Percentiles rank a stretch among this genome's conserved stretches.
Evolutionary conservation across 192 early-diverging fungal species (phyloP).

Genomic region (Coemansia sp.): DNA sequence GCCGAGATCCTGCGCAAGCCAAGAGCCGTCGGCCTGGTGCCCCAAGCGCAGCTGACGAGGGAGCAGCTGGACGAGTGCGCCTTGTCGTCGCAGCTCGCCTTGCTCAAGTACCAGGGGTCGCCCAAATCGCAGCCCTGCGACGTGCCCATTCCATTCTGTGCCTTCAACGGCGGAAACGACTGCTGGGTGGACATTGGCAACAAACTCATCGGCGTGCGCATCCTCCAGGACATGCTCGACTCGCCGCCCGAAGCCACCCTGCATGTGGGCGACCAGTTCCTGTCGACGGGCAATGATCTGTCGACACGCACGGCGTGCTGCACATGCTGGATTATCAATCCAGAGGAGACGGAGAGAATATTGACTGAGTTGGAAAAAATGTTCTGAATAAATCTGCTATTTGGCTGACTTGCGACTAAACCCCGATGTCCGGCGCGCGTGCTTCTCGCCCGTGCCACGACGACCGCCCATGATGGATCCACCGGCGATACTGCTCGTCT

Average conservation of each 20-base stretch:
- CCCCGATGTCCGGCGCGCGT: slow-evolving; percentile 39
- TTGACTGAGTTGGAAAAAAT: slow-evolving; percentile 61
- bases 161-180: slow-evolving; percentile 89
- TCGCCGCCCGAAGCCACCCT: slow-evolving; percentile 62
- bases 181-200: slow-evolving; percentile 94
- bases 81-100: slow-evolving; percentile 66
- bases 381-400: not conserved
- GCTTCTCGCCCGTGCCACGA: slow-evolving; percentile 13
- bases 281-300: slow-evolving; percentile 89
- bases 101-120: slow-evolving; percentile 57
- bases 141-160: slow-evolving; percentile 80
- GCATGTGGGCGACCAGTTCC: slow-evolving; percentile 90
- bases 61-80: slow-evolving; percentile 90
- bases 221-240: slow-evolving; percentile 68
- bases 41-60: slow-evolving; percentile 59
- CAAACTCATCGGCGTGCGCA: slow-evolving; percentile 87
- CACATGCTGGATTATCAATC: slow-evolving; percentile 87
- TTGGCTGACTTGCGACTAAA: slow-evolving; percentile 49
- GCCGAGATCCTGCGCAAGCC: slow-evolving; percentile 73
- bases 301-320: slow-evolving; percentile 80
- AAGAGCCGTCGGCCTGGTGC: slow-evolving; percentile 74
- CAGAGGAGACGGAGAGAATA: slow-evolving; percentile 77
- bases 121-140: slow-evolving; percentile 55
- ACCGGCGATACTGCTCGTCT: slow-evolving; percentile 31
- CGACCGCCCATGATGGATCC: slow-evolving; percentile 14